Base-by-base conservation (phyloP, 2,329 filamentous ascomycete species). In the Arthrinium phaeospermum region DNA sequence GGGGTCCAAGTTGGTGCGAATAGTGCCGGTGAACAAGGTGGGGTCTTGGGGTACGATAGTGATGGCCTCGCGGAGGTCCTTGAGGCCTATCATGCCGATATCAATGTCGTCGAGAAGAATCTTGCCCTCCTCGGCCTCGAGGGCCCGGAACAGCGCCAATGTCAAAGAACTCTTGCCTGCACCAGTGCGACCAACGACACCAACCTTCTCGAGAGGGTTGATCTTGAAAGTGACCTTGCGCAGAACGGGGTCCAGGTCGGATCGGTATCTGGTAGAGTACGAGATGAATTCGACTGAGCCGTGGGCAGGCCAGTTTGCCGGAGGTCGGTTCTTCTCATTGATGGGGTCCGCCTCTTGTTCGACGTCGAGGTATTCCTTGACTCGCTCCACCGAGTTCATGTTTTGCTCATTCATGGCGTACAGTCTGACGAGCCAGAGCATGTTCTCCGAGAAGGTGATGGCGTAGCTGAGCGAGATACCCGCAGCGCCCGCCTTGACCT, bases 21-120 rank as follows among this genome's bases (percentile, higher is more conserved):
- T 93, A 0, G 95, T 98, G 75, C 96, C 96, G 19, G 92, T 95
- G 83, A 98, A 98, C 0, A 98, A 87, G 0, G 96, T 98, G 71
- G 94, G 96, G 80, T 99, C 96, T 85, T 99, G 96, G 41, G 96
- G 96, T 72, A 99, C 96, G 82, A 99, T 98, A 0, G 97, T 98
- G 78, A 99, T 97, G 67, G 94, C 92, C 83, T 97, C 93, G 71
- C 96, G 93, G 77, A 99, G 86, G 82, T 98, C 96, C 75, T 94
- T 93, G n/a, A 99, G 89, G 8, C 96, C 96, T 75, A 99, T 98
- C 74, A 88, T 86, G 69, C 94, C 92, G 79, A 98, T 94, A 78
- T 98, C 94, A n/a, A 99, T 85, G 74, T 92, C 93, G 76, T 99
- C 96, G 71, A 99, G 94, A 27, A 97, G 80, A 74, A 99, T 98